Evolutionary conservation across 306 rosid species (phyloP).

Genomic region (Clitoria ternatea): DNA sequence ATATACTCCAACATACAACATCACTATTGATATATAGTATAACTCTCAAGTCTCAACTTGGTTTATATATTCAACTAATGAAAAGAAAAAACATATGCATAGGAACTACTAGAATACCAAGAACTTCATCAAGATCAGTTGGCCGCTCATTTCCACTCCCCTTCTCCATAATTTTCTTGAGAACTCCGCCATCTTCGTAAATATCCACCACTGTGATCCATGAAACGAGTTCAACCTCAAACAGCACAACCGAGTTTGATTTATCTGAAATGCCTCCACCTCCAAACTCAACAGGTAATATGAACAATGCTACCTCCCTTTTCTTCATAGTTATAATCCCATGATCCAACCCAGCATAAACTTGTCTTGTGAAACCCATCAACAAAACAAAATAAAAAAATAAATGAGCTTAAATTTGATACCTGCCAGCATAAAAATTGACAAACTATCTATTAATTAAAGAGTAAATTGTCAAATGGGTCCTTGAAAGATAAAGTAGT

Average conservation of each 20-base stretch:
- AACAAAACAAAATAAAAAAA: too few species aligned
- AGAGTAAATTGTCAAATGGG: too few species aligned
- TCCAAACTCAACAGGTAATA: conserved; percentile 42
- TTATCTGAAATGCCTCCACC: conserved; percentile 21
- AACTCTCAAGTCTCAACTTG: conserved; percentile 12
- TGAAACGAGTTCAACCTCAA: conserved; percentile 62
- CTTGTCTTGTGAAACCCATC: too few species aligned
- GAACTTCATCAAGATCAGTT: conserved; percentile 58
- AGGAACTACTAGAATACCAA: conserved; percentile 42
- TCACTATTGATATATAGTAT: too few species aligned
- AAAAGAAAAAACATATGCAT: background rate
- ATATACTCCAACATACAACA: too few species aligned
- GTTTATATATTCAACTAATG: conserved; percentile 5
- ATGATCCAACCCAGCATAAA: conserved; percentile 51
- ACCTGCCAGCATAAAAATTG: too few species aligned
- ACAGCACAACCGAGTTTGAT: conserved; percentile 32
- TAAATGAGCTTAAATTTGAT: too few species aligned
- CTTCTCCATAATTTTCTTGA: conserved; percentile 57
- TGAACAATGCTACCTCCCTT: conserved; percentile 60
- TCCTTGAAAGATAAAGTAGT: too few species aligned
- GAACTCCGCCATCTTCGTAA: conserved; percentile 58
- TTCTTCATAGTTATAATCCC: conserved; percentile 54
- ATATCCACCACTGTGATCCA: conserved; percentile 59
- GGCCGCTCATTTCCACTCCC: conserved; percentile 44
- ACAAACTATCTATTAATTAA: too few species aligned